phyloP scores from a whole-genome alignment of 2,329 filamentous ascomycete species.

The Cladosporium halotolerans region DNA sequence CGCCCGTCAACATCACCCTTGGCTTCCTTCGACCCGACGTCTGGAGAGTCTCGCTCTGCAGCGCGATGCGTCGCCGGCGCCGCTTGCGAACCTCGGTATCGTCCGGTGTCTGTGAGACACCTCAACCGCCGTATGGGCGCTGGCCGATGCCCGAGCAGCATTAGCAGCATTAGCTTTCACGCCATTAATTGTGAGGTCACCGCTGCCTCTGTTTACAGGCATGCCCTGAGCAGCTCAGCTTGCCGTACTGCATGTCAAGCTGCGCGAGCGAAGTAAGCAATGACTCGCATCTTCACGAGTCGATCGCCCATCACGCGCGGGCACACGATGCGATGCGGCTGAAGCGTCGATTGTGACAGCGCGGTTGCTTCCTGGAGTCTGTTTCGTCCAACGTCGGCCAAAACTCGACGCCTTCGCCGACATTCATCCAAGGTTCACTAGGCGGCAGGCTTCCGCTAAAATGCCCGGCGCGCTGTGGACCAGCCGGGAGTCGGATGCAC shows the following conservation, averaged over 20 bases:
- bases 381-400: constrained; percentile 3
- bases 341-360: not conserved
- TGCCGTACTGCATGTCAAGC: not conserved
- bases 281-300: not conserved
- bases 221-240: not conserved
- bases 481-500: constrained; percentile 7
- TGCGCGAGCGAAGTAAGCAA: not conserved
- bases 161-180: too few species aligned
- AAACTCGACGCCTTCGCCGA: constrained; percentile 8
- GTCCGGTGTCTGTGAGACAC: too few species aligned
- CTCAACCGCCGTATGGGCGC: too few species aligned
- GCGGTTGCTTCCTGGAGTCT: not conserved
- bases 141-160: too few species aligned
- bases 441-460: not conserved
- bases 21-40: too few species aligned
- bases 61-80: too few species aligned
- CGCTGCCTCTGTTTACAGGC: too few species aligned
- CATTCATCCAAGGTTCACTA: not conserved
- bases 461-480: constrained; percentile 1
- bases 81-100: too few species aligned
- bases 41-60: too few species aligned
- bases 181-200: too few species aligned
- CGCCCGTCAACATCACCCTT: too few species aligned
- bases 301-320: not conserved
- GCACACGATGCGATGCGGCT: too few species aligned